Conservation (phyloP, 148 eudicot species). For the Camellia granthamiana region DNA sequence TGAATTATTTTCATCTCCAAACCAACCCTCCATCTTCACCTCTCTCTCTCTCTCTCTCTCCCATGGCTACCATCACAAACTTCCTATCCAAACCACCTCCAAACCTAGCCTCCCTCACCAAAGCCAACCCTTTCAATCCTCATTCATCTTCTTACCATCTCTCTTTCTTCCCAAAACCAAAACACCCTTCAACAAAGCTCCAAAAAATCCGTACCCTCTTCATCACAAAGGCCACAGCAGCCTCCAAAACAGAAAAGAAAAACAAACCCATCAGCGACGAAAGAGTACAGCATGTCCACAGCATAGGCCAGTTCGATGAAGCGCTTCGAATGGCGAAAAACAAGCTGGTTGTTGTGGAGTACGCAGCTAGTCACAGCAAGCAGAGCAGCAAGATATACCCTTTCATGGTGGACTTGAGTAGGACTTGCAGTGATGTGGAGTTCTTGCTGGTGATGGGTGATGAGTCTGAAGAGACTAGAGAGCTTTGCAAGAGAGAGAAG, state of each 20-base stretch:
- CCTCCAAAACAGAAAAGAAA: constrained; percentile 9
- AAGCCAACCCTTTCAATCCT: constrained; percentile 17
- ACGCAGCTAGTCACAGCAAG: constrained; percentile 50
- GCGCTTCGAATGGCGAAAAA: constrained; percentile 60
- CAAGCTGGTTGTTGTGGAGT: constrained; percentile 84
- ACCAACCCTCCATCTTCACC: background rate
- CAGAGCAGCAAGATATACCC: constrained; percentile 73
- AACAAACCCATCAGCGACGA: constrained; percentile 28
- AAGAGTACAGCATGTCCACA: constrained; percentile 61
- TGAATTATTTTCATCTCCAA: background rate
- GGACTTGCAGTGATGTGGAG: constrained; percentile 74
- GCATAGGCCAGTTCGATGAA: constrained; percentile 59
- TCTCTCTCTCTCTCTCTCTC: background rate
- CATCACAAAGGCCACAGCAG: constrained; percentile 29
- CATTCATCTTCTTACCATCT: constrained; percentile 3
- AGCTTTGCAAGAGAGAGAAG: constrained; percentile 58
- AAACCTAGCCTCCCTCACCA: constrained; percentile 18
- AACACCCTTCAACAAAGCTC: background rate
- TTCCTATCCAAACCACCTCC: constrained; percentile 38
- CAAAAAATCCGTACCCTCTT: constrained; percentile 7
- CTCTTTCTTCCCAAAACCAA: constrained; percentile 11
- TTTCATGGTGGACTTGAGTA: constrained; percentile 78
- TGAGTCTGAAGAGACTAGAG: constrained; percentile 54
- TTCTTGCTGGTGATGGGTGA: constrained; percentile 86
- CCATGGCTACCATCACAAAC: constrained; percentile 42